phyloP scores from a whole-genome alignment of 495 filamentous ascomycete genomes.

The Chaetomium cochliodes region DNA sequence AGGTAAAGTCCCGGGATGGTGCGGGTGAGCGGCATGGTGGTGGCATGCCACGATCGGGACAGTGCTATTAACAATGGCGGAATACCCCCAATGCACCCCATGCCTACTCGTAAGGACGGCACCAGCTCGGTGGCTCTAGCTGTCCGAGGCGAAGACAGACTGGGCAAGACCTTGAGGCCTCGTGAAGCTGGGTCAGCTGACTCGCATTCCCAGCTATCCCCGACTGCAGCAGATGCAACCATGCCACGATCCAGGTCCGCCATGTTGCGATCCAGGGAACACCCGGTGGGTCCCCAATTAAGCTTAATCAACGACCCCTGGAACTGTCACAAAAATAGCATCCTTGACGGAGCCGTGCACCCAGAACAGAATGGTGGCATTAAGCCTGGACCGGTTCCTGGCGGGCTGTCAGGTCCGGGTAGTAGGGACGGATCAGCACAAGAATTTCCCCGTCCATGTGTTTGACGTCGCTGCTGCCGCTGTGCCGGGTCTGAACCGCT shows the following conservation, averaged over 20 bases:
- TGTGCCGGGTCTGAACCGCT: constrained; percentile 23
- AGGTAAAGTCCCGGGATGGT: constrained; percentile 19
- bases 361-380: constrained; percentile 6
- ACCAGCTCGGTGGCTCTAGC: not conserved
- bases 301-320: constrained; percentile 44
- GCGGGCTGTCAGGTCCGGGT: constrained; percentile 9
- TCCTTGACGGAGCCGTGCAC: constrained; percentile 16
- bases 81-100: not conserved
- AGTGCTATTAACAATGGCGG: not conserved
- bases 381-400: constrained; percentile 8
- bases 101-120: not conserved
- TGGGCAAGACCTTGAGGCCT: not conserved
- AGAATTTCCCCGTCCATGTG: constrained; percentile 8
- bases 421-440: constrained; percentile 16
- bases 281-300: constrained; percentile 33
- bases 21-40: constrained; percentile 29
- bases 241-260: constrained; percentile 25
- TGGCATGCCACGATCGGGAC: not conserved
- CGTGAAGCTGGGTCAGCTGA: constrained; percentile 28
- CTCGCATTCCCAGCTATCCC: constrained; percentile 19
- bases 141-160: not conserved
- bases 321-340: constrained; percentile 42
- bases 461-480: constrained; percentile 3
- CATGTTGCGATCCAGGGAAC: constrained; percentile 22
- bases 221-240: constrained; percentile 21